Conservation (phyloP, 805 yeast species). For the Saccharomycopsis synnaedendra region DNA sequence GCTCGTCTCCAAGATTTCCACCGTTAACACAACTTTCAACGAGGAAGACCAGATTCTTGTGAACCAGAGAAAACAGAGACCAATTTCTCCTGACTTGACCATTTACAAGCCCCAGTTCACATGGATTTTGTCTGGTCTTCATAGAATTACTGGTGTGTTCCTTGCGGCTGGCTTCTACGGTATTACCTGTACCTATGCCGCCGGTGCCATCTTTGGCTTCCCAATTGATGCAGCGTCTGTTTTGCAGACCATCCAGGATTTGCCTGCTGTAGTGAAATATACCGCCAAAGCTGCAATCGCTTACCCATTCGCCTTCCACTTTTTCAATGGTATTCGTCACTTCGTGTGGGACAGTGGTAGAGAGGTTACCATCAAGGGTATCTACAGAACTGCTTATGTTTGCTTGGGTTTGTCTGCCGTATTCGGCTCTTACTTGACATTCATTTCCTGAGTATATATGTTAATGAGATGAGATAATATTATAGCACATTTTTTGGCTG, state of each 20-base stretch:
- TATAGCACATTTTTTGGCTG: constrained; percentile 1
- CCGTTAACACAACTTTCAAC: constrained; percentile 43
- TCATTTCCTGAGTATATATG: constrained; percentile 25
- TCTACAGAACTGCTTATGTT: constrained; percentile 81
- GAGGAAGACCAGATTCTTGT: constrained; percentile 61
- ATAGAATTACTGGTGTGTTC: constrained; percentile 81
- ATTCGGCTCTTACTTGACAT: constrained; percentile 43
- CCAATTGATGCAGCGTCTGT: constrained; percentile 42
- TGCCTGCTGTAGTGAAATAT: constrained; percentile 54
- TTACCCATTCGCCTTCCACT: constrained; percentile 81
- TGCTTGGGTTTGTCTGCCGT: constrained; percentile 52
- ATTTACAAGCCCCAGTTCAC: constrained; percentile 91
- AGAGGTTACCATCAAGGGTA: constrained; percentile 74
- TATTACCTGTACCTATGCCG: constrained; percentile 65
- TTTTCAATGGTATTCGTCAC: constrained; percentile 84
- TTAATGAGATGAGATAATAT: neutral
- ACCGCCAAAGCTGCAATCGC: constrained; percentile 60
- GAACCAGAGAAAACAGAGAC: constrained; percentile 80
- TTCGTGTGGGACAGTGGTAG: constrained; percentile 85
- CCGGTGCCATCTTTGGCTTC: constrained; percentile 51
- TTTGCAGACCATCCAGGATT: constrained; percentile 43
- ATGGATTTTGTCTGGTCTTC: constrained; percentile 66
- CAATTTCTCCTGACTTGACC: constrained; percentile 79
- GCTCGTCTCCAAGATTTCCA: constrained; percentile 12
- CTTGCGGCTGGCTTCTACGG: constrained; percentile 73